These are phyloP conservation scores for Austroboletus eburneus DNA, from an alignment of 768 basidiomycete species.

Conservation along the genomic window DNA sequence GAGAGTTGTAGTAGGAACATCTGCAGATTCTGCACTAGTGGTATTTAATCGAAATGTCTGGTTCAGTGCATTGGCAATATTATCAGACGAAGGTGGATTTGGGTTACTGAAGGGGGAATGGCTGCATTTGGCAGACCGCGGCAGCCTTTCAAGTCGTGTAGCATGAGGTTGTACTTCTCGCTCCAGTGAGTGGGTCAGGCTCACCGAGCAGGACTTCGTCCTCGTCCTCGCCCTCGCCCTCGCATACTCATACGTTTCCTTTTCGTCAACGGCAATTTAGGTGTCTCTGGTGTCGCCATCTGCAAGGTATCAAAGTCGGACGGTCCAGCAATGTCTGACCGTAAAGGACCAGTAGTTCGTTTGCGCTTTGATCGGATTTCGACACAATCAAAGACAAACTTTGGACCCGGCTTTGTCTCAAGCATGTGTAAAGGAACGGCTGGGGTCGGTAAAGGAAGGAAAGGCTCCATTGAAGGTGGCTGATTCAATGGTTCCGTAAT, in stretches of 20 bases:
- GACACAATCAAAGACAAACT: conserved; percentile 22
- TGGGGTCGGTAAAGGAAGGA: not conserved
- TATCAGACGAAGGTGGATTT: conserved; percentile 1
- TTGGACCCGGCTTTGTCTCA: conserved; percentile 5
- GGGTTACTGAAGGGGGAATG: not conserved
- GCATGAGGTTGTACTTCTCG: conserved; percentile 27
- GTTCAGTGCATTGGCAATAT: conserved; percentile 25
- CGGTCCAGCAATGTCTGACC: not conserved
- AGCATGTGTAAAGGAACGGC: not conserved
- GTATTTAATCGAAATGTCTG: conserved; percentile 25
- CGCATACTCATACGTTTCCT: too few species aligned
- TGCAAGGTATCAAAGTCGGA: not conserved
- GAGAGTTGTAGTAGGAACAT: conserved; percentile 6
- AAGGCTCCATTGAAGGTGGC: not conserved
- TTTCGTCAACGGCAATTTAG: not conserved
- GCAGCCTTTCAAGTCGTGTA: conserved; percentile 22
- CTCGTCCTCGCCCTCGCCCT: too few species aligned
- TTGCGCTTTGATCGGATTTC: conserved; percentile 18
- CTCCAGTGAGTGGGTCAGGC: conserved; percentile 26
- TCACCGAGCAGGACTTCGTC: conserved; percentile 27
- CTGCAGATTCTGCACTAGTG: conserved; percentile 9
- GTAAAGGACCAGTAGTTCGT: conserved; percentile 1
- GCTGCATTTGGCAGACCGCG: conserved; percentile 1
- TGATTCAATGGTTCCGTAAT: not conserved
- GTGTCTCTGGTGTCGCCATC: not conserved